A percentile compares a stretch with the other conserved stretches of the same genome.
Conservation (phyloP, 108 stramenopile genomes). For the Cyclotella baltica region DNA sequence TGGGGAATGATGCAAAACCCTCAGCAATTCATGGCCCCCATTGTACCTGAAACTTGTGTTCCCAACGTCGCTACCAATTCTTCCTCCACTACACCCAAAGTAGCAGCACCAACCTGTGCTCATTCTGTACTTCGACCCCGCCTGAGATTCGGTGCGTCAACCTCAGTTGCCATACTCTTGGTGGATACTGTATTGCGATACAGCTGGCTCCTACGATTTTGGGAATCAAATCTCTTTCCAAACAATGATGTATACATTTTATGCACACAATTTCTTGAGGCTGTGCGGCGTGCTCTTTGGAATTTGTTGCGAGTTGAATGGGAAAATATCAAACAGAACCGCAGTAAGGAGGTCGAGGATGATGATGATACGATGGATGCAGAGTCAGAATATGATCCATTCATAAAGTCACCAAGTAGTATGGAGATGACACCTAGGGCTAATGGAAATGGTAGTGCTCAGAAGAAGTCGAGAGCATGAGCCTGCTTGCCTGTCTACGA, state of each 20-base stretch:
- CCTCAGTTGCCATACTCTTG: conserved; percentile 65
- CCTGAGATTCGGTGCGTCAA: conserved; percentile 74
- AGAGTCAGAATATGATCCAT: conserved; percentile 36
- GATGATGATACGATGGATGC: conserved; percentile 33
- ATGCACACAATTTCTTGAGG: conserved; percentile 79
- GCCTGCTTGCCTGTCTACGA: neutral
- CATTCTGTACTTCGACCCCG: conserved; percentile 71
- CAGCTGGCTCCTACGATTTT: conserved; percentile 74
- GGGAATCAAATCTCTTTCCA: conserved; percentile 61
- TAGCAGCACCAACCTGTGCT: conserved; percentile 45
- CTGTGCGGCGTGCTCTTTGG: conserved; percentile 79
- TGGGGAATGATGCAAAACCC: conserved; percentile 91
- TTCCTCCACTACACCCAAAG: neutral
- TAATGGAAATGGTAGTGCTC: neutral
- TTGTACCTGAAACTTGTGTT: conserved; percentile 57
- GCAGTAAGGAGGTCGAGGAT: conserved; percentile 27
- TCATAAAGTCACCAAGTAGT: conserved; percentile 27
- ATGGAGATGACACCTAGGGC: conserved; percentile 33
- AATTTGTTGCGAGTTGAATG: conserved; percentile 91
- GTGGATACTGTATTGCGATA: conserved; percentile 76
- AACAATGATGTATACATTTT: conserved; percentile 74
- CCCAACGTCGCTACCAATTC: neutral
- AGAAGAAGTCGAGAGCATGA: neutral
- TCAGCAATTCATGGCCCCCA: conserved; percentile 42
- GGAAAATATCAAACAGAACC: conserved; percentile 85